These are phyloP conservation scores for Boletus sp. DNA, from an alignment of 768 basidiomycete genomes.

Conservation along the genomic window DNA sequence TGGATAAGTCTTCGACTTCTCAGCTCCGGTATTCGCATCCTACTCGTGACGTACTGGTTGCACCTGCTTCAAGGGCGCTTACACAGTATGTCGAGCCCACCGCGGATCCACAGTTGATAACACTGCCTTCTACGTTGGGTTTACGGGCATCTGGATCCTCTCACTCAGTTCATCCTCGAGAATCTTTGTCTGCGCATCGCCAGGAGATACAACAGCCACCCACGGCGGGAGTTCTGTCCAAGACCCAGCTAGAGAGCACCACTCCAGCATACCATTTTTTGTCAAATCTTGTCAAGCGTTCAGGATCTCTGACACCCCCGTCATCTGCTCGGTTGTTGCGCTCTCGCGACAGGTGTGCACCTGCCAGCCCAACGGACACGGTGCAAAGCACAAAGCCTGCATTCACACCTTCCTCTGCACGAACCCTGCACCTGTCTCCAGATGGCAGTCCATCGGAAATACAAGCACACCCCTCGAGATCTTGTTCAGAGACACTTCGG, in stretches of 20 bases:
- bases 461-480: slow-evolving; percentile 9
- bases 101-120: slow-evolving; percentile 49
- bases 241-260: slow-evolving; percentile 39
- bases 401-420: slow-evolving; percentile 15
- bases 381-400: slow-evolving; percentile 18
- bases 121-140: slow-evolving; percentile 70
- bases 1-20: slow-evolving; percentile 25
- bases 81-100: slow-evolving; percentile 69
- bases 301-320: slow-evolving; percentile 27
- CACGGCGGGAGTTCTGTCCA: slow-evolving; percentile 26
- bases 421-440: slow-evolving; percentile 7
- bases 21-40: slow-evolving; percentile 52
- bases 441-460: slow-evolving; percentile 11
- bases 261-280: slow-evolving; percentile 64
- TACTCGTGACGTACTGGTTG: slow-evolving; percentile 51
- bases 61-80: slow-evolving; percentile 70
- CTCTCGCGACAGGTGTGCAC: slow-evolving; percentile 32
- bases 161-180: slow-evolving; percentile 18
- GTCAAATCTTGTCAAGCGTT: slow-evolving; percentile 49
- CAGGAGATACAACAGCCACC: neutral
- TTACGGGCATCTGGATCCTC: slow-evolving; percentile 41
- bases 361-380: slow-evolving; percentile 30
- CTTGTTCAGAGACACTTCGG: slow-evolving; percentile 33
- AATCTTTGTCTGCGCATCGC: neutral
- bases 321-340: slow-evolving; percentile 30